phyloP scores from a whole-genome alignment of 2,329 filamentous ascomycete genomes.

The Scedosporium boydii region DNA sequence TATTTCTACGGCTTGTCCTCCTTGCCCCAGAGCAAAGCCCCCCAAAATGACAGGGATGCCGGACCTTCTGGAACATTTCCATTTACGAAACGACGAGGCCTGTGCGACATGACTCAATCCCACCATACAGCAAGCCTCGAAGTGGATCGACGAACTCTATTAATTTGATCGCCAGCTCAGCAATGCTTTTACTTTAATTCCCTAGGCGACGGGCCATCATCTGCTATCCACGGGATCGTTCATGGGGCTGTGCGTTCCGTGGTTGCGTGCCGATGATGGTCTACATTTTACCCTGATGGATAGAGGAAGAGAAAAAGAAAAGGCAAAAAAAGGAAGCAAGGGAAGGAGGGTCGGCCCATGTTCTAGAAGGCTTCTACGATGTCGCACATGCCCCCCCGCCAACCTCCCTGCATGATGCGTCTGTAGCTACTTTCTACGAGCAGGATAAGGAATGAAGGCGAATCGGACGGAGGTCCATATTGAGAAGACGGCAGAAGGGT shows the following conservation, averaged over 20 bases:
- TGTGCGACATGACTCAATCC: neutral
- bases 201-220: too few relatives aligned
- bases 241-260: too few relatives aligned
- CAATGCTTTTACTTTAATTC: too few relatives aligned
- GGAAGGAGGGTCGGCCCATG: neutral
- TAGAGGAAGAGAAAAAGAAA: neutral
- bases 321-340: neutral
- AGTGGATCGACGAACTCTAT: too few relatives aligned
- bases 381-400: neutral
- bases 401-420: neutral
- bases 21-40: neutral
- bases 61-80: constrained; percentile 1
- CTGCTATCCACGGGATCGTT: too few relatives aligned
- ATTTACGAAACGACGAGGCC: neutral
- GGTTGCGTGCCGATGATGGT: neutral
- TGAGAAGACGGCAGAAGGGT: too few relatives aligned
- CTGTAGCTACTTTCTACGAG: neutral
- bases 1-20: neutral
- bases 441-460: neutral
- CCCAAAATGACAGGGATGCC: neutral
- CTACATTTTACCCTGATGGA: neutral
- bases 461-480: too few relatives aligned
- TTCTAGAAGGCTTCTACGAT: neutral
- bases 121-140: neutral
- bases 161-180: too few relatives aligned